phyloP scores from a whole-genome alignment of 1,284 basidiomycete genomes.

The Apiotrichum montevideense region DNA sequence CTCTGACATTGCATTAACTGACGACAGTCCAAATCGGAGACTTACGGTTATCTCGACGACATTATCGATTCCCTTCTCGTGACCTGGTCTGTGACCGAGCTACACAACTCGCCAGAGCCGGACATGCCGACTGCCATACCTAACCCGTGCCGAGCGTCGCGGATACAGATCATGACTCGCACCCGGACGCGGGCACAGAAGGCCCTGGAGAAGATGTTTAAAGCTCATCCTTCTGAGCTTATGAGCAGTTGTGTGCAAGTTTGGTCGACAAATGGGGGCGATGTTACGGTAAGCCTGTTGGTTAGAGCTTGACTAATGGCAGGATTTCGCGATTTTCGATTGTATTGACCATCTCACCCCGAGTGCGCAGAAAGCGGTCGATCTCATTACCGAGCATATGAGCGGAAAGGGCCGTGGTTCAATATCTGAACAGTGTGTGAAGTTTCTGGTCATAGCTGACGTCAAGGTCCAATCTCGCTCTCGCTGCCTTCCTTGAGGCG shows the following conservation, averaged over 20 bases:
- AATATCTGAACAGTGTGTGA: conserved; percentile 53
- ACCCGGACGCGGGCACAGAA: conserved; percentile 60
- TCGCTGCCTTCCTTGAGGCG: conserved; percentile 66
- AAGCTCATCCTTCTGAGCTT: conserved; percentile 68
- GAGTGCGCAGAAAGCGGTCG: conserved; percentile 79
- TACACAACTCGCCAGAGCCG: neutral
- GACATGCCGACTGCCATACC: neutral
- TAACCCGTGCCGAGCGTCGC: conserved; percentile 3
- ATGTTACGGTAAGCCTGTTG: conserved; percentile 19
- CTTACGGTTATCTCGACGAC: conserved; percentile 32
- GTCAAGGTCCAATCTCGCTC: conserved; percentile 41
- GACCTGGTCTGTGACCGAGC: conserved; percentile 31
- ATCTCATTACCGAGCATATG: conserved; percentile 73
- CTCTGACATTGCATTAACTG: neutral
- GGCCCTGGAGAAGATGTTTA: conserved; percentile 80
- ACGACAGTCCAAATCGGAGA: conserved; percentile 18
- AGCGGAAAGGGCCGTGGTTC: conserved; percentile 51
- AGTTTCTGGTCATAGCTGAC: conserved; percentile 50
- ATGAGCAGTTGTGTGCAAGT: conserved; percentile 54
- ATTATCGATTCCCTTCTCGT: conserved; percentile 33
- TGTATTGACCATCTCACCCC: conserved; percentile 76
- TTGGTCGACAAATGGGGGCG: conserved; percentile 28
- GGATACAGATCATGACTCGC: conserved; percentile 39
- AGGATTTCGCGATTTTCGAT: conserved; percentile 60
- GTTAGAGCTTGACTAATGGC: neutral